Percentiles rank a stretch among this genome's conserved stretches.
Conservation (phyloP, 2,329 filamentous ascomycete species). For the Thermomyces lanuginosus region DNA sequence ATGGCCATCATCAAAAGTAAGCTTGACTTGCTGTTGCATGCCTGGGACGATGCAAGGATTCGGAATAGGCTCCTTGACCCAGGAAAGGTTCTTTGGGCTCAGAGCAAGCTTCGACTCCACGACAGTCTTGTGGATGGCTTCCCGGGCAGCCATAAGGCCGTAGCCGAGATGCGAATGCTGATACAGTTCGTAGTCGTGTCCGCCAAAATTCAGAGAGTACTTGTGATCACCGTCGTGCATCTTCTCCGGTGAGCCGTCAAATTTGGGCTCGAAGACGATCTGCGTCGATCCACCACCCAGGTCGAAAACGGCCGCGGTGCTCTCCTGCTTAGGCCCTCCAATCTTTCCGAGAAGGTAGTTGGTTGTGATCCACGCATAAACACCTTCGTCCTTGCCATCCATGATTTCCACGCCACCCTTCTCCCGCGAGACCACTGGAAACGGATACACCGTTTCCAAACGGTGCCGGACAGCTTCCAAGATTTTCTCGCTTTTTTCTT, state of each 20-base stretch:
- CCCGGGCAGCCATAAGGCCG: constrained; percentile 85
- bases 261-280: constrained; percentile 95
- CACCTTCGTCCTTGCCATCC: constrained; percentile 92
- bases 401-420: constrained; percentile 87
- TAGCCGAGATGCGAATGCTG: constrained; percentile 97
- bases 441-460: constrained; percentile 79
- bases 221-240: constrained; percentile 88
- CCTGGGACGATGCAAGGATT: constrained; percentile 81
- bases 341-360: constrained; percentile 98
- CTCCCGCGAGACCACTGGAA: constrained; percentile 76
- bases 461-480: constrained; percentile 68
- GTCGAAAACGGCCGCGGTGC: constrained; percentile 89
- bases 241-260: constrained; percentile 75
- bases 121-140: constrained; percentile 63
- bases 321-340: constrained; percentile 72
- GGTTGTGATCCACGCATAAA: constrained; percentile 97
- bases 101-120: constrained; percentile 53
- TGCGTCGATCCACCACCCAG: constrained; percentile 94
- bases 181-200: constrained; percentile 80
- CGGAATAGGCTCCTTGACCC: constrained; percentile 53
- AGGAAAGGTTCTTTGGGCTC: constrained; percentile 44
- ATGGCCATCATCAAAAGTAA: constrained; percentile 53
- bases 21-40: constrained; percentile 55
- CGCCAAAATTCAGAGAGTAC: constrained; percentile 79
- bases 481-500: constrained; percentile 66